Percentiles rank a stretch among this genome's conserved stretches.
These are phyloP conservation scores for Talaromyces funiculosus DNA, from an alignment of 2,329 filamentous ascomycete species.

Conservation along the genomic window DNA sequence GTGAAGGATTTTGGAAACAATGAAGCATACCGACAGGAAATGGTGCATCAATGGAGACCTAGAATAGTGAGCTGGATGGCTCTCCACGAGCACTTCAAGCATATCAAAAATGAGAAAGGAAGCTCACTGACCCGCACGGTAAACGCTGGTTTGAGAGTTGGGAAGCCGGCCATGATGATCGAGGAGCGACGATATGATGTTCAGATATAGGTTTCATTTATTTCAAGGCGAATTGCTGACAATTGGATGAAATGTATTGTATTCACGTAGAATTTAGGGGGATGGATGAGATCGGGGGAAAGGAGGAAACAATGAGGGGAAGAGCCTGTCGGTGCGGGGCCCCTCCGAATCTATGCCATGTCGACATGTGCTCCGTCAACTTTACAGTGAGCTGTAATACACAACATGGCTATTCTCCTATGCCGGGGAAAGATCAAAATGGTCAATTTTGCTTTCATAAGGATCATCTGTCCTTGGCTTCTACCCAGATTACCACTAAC, in stretches of 20 bases:
- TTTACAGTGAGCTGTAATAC: background rate
- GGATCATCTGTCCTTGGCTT: background rate
- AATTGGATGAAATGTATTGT: background rate
- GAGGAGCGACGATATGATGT: background rate
- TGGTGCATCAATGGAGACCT: conserved; percentile 30
- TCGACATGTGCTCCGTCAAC: background rate
- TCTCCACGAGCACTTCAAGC: background rate
- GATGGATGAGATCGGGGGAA: background rate
- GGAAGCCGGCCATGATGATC: conserved; percentile 32
- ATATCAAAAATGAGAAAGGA: background rate
- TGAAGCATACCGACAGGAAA: conserved; percentile 27
- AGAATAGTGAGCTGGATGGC: background rate
- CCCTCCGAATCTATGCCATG: too few relatives aligned
- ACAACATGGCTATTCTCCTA: background rate
- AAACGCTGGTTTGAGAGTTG: conserved; percentile 36
- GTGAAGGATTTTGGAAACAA: background rate
- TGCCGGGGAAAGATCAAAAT: background rate
- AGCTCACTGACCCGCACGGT: conserved; percentile 29
- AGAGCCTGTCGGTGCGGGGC: background rate
- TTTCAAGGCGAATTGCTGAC: background rate
- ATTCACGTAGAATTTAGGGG: background rate
- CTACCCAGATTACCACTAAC: background rate
- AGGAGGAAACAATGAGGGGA: background rate
- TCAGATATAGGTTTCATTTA: background rate
- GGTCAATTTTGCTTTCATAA: background rate